A percentile compares a stretch with the other conserved stretches of the same genome.
Conservation (phyloP, 208 protist genomes). For the Trypanosoma caninum region DNA sequence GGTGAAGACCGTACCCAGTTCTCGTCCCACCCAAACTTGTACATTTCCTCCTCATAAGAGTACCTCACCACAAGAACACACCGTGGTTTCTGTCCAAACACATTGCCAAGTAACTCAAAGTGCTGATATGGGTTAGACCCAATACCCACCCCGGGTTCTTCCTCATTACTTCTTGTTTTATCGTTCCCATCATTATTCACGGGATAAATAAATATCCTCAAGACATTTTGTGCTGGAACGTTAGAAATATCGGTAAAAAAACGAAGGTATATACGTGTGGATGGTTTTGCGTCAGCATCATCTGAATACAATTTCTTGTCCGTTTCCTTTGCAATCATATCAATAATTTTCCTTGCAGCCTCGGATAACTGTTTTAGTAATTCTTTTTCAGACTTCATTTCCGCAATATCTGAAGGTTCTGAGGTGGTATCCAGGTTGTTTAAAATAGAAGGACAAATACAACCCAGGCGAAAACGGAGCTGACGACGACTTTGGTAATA, state of each 20-base stretch:
- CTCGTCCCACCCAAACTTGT: constrained; percentile 7
- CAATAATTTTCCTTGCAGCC: constrained; percentile 13
- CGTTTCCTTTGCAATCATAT: constrained; percentile 10
- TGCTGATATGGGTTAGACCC: constrained; percentile 9
- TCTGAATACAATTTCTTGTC: background rate
- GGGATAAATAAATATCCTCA: constrained; percentile 15
- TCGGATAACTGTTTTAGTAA: constrained; percentile 13
- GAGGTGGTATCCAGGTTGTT: background rate
- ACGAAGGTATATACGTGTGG: constrained; percentile 20
- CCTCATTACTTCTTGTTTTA: background rate
- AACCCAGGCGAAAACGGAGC: constrained; percentile 40
- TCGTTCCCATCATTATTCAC: background rate
- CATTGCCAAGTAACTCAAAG: constrained; percentile 12
- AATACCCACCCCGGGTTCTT: background rate
- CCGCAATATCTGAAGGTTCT: background rate
- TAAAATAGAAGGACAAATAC: constrained; percentile 8
- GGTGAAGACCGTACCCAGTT: background rate
- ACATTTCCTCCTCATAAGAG: background rate
- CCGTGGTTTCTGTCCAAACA: background rate
- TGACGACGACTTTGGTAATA: constrained; percentile 43
- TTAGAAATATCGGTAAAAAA: too few species aligned
- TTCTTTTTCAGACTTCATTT: constrained; percentile 5
- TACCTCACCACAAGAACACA: constrained; percentile 16
- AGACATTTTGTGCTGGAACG: too few species aligned
- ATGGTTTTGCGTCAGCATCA: background rate